Conservation (phyloP, 2,329 filamentous ascomycete genomes). For the Colletotrichum destructivum region DNA sequence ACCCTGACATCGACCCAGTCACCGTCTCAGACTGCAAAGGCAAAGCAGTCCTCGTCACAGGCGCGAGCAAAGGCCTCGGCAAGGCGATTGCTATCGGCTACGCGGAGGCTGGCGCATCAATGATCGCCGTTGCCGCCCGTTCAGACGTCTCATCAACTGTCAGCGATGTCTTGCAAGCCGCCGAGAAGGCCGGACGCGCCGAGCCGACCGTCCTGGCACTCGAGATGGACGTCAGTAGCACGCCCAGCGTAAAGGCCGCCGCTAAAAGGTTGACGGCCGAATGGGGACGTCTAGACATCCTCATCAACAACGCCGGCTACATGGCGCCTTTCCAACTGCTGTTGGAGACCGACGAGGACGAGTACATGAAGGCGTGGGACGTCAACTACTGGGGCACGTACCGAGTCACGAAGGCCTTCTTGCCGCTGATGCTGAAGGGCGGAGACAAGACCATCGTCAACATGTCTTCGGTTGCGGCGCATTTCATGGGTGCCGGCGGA, state of each 20-base stretch:
- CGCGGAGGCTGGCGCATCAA: constrained; percentile 66
- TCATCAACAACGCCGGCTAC: constrained; percentile 62
- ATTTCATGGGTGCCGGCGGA: constrained; percentile 51
- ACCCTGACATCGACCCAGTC: constrained; percentile 63
- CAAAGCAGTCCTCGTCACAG: constrained; percentile 65
- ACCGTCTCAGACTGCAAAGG: constrained; percentile 54
- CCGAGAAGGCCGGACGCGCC: constrained; percentile 48
- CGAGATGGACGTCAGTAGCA: constrained; percentile 55
- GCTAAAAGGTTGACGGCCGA: constrained; percentile 44
- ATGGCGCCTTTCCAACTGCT: constrained; percentile 51
- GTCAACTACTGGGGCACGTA: constrained; percentile 67
- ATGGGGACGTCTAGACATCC: constrained; percentile 57
- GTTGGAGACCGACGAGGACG: constrained; percentile 54
- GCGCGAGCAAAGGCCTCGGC: constrained; percentile 70
- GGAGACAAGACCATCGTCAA: constrained; percentile 61
- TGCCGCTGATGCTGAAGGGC: constrained; percentile 60
- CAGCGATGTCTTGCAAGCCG: constrained; percentile 53
- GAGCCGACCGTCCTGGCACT: constrained; percentile 60
- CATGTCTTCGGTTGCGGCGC: constrained; percentile 60
- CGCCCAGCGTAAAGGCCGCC: constrained; percentile 51
- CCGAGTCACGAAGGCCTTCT: constrained; percentile 61
- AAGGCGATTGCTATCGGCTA: constrained; percentile 68
- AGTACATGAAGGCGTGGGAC: constrained; percentile 64
- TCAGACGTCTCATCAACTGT: constrained; percentile 58
- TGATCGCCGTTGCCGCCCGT: constrained; percentile 69